Conservation (phyloP, 768 basidiomycete species). For the Wakefieldia striispora region DNA sequence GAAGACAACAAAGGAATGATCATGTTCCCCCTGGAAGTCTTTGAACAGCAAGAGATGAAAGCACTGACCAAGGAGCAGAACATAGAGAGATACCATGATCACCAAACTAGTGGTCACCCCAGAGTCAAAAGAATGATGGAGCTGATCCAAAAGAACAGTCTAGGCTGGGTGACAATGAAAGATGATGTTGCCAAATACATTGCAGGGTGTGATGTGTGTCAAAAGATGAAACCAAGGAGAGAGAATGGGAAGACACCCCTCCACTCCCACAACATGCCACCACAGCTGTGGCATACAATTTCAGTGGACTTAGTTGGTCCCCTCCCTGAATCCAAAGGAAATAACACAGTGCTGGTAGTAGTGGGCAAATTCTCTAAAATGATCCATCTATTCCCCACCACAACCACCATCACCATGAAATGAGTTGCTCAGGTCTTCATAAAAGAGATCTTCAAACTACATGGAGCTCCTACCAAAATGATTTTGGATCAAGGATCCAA, state of each 20-base stretch:
- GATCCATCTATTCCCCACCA: too few species aligned
- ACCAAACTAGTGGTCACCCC: constrained; percentile 1
- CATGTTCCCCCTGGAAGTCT: too few species aligned
- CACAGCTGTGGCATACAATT: background rate
- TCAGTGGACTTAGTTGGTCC: constrained; percentile 1
- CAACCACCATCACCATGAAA: too few species aligned
- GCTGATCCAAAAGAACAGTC: too few species aligned
- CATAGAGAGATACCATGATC: too few species aligned
- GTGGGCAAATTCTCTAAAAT: too few species aligned
- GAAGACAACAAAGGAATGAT: too few species aligned
- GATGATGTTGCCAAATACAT: too few species aligned
- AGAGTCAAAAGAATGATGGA: constrained; percentile 9
- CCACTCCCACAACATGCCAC: constrained; percentile 25
- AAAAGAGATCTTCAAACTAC: constrained; percentile 24
- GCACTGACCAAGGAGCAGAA: too few species aligned
- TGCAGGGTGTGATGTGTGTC: background rate
- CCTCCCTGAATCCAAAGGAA: background rate
- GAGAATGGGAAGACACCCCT: background rate
- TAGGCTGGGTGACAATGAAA: too few species aligned
- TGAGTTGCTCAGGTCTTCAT: constrained; percentile 19
- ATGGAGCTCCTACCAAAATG: constrained; percentile 25
- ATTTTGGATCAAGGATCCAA: constrained; percentile 17
- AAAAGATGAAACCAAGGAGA: background rate
- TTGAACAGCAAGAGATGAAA: too few species aligned
- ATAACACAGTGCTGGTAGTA: background rate